Percentiles rank a stretch among this genome's conserved stretches.
These are phyloP conservation scores for Fusarium sp. DNA, from an alignment of 2,329 filamentous ascomycete species.

Conservation along the genomic window DNA sequence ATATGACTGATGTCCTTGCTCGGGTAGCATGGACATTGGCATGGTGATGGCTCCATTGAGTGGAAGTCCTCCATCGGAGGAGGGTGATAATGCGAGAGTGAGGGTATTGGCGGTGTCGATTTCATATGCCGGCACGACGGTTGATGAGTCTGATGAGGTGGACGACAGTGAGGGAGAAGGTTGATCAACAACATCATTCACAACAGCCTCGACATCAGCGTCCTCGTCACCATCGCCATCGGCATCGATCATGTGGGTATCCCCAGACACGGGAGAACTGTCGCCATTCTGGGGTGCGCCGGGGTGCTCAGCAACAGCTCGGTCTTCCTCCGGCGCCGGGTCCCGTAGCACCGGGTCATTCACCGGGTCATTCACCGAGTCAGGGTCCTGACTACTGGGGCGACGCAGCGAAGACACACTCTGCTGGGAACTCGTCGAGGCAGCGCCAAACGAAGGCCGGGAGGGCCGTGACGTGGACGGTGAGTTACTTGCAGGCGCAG, in stretches of 20 bases:
- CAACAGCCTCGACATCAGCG: conserved; percentile 21
- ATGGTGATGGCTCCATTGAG: conserved; percentile 41
- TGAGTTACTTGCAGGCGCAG: conserved; percentile 33
- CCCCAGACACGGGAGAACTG: conserved; percentile 39
- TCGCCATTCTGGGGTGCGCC: conserved; percentile 26
- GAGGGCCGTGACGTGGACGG: conserved; percentile 20
- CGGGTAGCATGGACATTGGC: conserved; percentile 50
- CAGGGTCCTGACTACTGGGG: conserved; percentile 12
- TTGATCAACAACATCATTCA: conserved; percentile 35
- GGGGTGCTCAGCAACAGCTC: conserved; percentile 22
- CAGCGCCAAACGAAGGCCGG: conserved; percentile 34
- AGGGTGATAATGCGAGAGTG: conserved; percentile 31
- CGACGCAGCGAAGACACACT: conserved; percentile 21
- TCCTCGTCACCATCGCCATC: conserved; percentile 42
- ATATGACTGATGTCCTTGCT: conserved; percentile 54
- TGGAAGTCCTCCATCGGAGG: conserved; percentile 15
- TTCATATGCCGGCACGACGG: conserved; percentile 28
- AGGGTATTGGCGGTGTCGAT: conserved; percentile 40
- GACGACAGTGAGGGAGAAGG: conserved; percentile 42
- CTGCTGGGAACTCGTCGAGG: conserved; percentile 26
- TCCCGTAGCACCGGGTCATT: conserved; percentile 31
- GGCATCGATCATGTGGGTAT: conserved; percentile 45
- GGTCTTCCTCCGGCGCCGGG: conserved; percentile 25
- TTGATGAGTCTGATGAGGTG: conserved; percentile 38
- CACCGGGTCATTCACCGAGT: conserved; percentile 34